Conservation (phyloP, 2,329 filamentous ascomycete genomes). For the Nothomitra cinnamomea region DNA sequence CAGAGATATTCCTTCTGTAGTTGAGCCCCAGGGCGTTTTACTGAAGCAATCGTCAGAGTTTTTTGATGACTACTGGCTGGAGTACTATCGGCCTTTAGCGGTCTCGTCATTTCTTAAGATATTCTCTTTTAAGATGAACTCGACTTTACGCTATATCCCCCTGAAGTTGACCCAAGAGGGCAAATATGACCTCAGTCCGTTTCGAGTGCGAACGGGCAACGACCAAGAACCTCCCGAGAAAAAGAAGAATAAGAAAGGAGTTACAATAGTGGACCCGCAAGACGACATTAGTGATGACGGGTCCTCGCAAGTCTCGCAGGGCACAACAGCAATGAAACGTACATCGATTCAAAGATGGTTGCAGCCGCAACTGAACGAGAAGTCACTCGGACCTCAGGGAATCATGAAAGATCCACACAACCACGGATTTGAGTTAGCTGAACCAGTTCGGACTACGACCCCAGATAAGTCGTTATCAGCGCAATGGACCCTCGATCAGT, state of each 20-base stretch:
- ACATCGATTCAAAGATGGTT: conserved; percentile 46
- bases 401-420: conserved; percentile 37
- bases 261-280: conserved; percentile 49
- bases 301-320: conserved; percentile 5
- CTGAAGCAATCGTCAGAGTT: background rate
- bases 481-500: conserved; percentile 76
- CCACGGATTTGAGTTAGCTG: conserved; percentile 8
- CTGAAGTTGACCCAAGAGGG: conserved; percentile 55
- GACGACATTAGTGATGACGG: conserved; percentile 12
- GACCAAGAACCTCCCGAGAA: conserved; percentile 43
- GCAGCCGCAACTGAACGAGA: conserved; percentile 28
- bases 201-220: conserved; percentile 52
- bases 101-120: conserved; percentile 84
- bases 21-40: conserved; percentile 29
- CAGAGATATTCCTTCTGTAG: conserved; percentile 35
- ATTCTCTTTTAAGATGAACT: conserved; percentile 84
- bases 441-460: conserved; percentile 13
- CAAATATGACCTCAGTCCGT: conserved; percentile 73
- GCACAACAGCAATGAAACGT: conserved; percentile 17
- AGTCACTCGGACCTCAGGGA: conserved; percentile 22
- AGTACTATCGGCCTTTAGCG: conserved; percentile 82
- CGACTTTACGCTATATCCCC: conserved; percentile 67
- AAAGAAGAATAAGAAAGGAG: conserved; percentile 46
- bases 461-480: conserved; percentile 66
- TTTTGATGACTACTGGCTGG: conserved; percentile 92